These are phyloP conservation scores for Wickerhamomyces ciferrii DNA, from an alignment of 805 yeast species.

Conservation along the genomic window DNA sequence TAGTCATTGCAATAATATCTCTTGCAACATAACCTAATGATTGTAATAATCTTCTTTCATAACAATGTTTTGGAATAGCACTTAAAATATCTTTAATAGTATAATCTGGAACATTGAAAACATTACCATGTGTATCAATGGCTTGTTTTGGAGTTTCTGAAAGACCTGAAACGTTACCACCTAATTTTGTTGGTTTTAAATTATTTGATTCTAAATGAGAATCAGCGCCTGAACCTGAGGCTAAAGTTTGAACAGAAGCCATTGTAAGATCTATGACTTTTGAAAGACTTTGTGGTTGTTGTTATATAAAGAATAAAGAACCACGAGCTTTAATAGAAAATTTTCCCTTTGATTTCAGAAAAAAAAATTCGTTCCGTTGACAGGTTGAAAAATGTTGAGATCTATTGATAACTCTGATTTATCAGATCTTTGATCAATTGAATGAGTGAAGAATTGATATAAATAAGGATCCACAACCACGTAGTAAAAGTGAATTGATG, in stretches of 20 bases:
- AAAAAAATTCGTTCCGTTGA: neutral
- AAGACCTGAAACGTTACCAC: conserved; percentile 17
- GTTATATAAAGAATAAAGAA: too few species aligned
- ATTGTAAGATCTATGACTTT: too few species aligned
- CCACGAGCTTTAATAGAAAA: too few species aligned
- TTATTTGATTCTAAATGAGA: neutral
- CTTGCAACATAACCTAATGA: conserved; percentile 49
- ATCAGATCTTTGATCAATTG: neutral
- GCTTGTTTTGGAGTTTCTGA: conserved; percentile 26
- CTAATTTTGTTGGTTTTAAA: conserved; percentile 13
- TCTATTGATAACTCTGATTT: neutral
- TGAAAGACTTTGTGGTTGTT: too few species aligned
- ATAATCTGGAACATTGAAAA: conserved; percentile 56
- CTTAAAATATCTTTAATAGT: conserved; percentile 51
- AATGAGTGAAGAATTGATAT: too few species aligned
- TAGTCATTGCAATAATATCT: conserved; percentile 41
- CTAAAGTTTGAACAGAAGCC: conserved; percentile 9
- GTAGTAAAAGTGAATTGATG: neutral
- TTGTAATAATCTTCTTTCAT: conserved; percentile 43
- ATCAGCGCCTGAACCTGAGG: conserved; percentile 4
- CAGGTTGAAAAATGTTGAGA: neutral
- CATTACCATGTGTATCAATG: conserved; percentile 46
- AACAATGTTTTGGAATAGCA: conserved; percentile 59
- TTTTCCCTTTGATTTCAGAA: too few species aligned
- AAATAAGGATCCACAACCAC: too few species aligned